Conservation (phyloP, 1,284 basidiomycete species). For the Tilletia caries region DNA sequence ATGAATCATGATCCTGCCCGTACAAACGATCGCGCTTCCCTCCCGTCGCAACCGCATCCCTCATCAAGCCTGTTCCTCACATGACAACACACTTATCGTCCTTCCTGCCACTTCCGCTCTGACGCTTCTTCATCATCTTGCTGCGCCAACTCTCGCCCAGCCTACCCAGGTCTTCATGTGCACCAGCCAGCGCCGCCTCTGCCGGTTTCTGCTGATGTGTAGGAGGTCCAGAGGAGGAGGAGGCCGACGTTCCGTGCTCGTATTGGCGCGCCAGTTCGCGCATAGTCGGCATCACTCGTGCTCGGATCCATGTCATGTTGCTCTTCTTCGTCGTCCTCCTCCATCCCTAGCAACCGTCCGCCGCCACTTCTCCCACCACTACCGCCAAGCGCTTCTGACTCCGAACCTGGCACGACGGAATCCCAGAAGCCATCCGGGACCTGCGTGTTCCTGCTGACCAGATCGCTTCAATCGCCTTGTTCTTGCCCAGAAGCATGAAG, state of each 20-base stretch:
- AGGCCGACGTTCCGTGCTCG: neutral
- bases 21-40: too few species aligned
- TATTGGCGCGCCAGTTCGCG: conserved; percentile 13
- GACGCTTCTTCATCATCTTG: neutral
- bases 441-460: neutral
- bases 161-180: neutral
- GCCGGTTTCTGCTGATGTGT: neutral
- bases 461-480: neutral
- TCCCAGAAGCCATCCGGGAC: conserved; percentile 2
- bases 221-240: neutral
- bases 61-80: neutral
- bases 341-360: too few species aligned
- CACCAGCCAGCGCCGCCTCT: neutral
- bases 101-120: neutral
- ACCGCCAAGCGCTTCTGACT: neutral
- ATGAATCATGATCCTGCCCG: too few species aligned
- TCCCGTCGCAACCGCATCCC: too few species aligned
- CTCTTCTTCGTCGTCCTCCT: too few species aligned
- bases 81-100: neutral
- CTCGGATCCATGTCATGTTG: conserved; percentile 7
- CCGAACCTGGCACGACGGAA: neutral
- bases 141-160: neutral
- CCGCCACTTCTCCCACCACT: too few species aligned
- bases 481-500: too few species aligned
- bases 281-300: conserved; percentile 36